phyloP scores from a whole-genome alignment of 1,284 basidiomycete genomes.

The Ustilago trichophora region DNA sequence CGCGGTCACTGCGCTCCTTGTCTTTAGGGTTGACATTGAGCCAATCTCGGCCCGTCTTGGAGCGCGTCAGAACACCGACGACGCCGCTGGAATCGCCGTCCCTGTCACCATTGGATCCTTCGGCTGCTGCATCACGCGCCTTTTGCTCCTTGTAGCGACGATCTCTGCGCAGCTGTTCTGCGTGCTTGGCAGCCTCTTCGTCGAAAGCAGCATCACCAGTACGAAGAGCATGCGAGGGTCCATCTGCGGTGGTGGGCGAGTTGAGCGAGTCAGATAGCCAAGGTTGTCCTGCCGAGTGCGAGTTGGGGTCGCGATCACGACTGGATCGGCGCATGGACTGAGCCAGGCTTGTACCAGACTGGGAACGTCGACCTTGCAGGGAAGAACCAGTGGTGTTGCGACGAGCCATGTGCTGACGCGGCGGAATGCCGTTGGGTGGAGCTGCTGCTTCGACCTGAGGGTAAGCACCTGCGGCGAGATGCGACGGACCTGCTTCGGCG shows the following conservation, averaged over 20 bases:
- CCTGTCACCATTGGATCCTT: slow-evolving; percentile 20
- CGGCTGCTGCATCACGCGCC: slow-evolving; percentile 35
- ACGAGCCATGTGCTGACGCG: slow-evolving; percentile 33
- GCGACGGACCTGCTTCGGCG: slow-evolving; percentile 13
- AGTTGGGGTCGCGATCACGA: slow-evolving; percentile 35
- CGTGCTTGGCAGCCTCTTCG: slow-evolving; percentile 62
- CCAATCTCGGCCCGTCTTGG: slow-evolving; percentile 40
- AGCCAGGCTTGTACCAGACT: slow-evolving; percentile 29
- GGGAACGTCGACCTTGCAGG: slow-evolving; percentile 29
- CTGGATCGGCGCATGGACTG: slow-evolving; percentile 30
- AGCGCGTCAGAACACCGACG: slow-evolving; percentile 31
- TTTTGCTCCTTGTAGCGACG: slow-evolving; percentile 58
- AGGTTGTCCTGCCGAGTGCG: slow-evolving; percentile 14
- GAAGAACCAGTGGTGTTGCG: slow-evolving; percentile 55
- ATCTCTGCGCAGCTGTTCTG: slow-evolving; percentile 56
- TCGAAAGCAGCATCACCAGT: slow-evolving; percentile 62
- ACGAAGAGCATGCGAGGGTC: slow-evolving; percentile 40
- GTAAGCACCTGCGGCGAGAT: not conserved
- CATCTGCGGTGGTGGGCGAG: slow-evolving; percentile 30
- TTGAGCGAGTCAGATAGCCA: slow-evolving; percentile 32
- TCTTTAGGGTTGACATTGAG: slow-evolving; percentile 27
- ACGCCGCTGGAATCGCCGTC: slow-evolving; percentile 19
- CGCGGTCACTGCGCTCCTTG: slow-evolving; percentile 27
- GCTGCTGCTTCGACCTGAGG: slow-evolving; percentile 7
- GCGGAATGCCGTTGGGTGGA: slow-evolving; percentile 18